A percentile compares a stretch with the other conserved stretches of the same genome.
Conservation (phyloP, 306 rosid genomes). For the Corylus americana region DNA sequence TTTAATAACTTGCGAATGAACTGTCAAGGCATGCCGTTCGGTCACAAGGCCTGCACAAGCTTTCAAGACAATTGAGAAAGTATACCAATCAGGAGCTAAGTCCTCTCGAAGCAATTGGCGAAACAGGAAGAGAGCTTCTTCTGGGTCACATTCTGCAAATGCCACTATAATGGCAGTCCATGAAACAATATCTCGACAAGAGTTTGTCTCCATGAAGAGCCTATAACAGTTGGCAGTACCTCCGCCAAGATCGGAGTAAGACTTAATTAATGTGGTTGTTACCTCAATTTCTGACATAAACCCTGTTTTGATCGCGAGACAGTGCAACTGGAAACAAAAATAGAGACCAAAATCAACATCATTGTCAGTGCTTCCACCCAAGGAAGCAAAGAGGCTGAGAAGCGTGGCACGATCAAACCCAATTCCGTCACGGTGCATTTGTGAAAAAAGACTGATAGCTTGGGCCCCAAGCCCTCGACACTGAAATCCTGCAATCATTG, state of each 20-base stretch:
- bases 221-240: constrained; percentile 54
- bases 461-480: constrained; percentile 51
- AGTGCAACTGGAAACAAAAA: constrained; percentile 65
- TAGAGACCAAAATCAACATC: constrained; percentile 32
- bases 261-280: constrained; percentile 61
- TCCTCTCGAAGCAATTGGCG: constrained; percentile 51
- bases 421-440: constrained; percentile 58
- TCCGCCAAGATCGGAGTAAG: constrained; percentile 71
- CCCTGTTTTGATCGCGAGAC: constrained; percentile 64
- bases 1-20: constrained; percentile 75
- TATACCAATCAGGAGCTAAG: constrained; percentile 64
- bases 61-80: constrained; percentile 75
- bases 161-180: constrained; percentile 84
- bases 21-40: constrained; percentile 49
- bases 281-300: constrained; percentile 63
- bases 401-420: constrained; percentile 71
- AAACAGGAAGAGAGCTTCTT: constrained; percentile 65
- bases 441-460: constrained; percentile 55
- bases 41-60: constrained; percentile 75
- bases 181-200: constrained; percentile 60
- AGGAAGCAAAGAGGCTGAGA: constrained; percentile 61
- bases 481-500: constrained; percentile 82
- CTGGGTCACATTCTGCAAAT: constrained; percentile 70
- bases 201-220: constrained; percentile 64
- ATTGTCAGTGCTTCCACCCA: constrained; percentile 32